Evolutionary conservation across 2,329 filamentous ascomycete species (phyloP), one percentile per base, ranked within the genome.

Genomic region (Botrytis squamosa): DNA sequence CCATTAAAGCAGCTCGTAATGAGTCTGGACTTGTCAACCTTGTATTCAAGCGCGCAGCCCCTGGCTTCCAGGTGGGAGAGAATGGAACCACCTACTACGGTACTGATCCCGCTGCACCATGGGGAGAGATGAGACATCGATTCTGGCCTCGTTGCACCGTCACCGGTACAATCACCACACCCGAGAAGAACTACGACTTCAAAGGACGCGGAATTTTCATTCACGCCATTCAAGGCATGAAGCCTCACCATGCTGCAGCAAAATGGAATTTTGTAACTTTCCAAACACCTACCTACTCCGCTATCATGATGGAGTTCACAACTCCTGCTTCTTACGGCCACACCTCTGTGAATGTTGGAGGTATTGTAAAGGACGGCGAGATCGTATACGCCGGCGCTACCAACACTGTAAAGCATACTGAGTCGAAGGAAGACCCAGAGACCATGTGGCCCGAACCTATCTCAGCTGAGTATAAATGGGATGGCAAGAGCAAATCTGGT

Each of bases 211-310:
- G 90, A 49, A 85, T 97, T 80, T 95, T 94, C 84, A 87, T 92
- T 77, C 92, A 97, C 82, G 94, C 94, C 60, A 85, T 98, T 70
- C 96, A 98, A 85, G 96, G 95, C 82, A 98, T 98, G 95, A 99
- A 99, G 88, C 96, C 96, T 57, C 96, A 99, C 83, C 97, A 98
- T 82, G 93, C 94, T 74, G 95, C 95, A 75, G 90, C 93, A 49
- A 90, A 89, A 76, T 99, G 96, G 96, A 97, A 96, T 84, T 99
- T 98, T 85, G 87, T 89, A 83, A 90, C 95, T 84, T 97, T 98
- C 85, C 95, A 98, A 82, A 91, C 93, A 20, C 92, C 94, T 29
- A 93, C 87, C 33, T 92, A 94, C 85, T 96, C 95, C 42, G 95
- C 95, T 44, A 85, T 97, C 77, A 86, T 98, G 86, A 99, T 99